These are phyloP conservation scores for Podospora pseudocomata DNA, from an alignment of 495 filamentous ascomycete species.

Conservation along the genomic window DNA sequence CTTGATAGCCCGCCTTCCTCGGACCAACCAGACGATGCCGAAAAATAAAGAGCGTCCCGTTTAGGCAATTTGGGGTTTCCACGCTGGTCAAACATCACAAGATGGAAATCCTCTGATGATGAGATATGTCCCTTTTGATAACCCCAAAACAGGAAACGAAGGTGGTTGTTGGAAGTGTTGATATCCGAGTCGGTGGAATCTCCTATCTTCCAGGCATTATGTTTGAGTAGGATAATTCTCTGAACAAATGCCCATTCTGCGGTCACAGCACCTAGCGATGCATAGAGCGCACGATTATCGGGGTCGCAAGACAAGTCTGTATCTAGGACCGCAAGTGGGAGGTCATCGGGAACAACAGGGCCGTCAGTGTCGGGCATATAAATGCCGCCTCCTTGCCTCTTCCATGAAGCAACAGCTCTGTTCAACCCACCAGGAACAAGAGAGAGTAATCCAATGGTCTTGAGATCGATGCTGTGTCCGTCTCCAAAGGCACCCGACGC, in stretches of 20 bases:
- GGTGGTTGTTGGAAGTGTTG: neutral
- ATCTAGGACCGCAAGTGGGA: neutral
- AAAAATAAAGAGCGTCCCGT: neutral
- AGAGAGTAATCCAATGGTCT: neutral
- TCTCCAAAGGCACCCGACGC: neutral
- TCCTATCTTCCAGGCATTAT: too few species aligned
- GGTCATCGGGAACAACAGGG: neutral
- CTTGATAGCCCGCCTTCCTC: neutral
- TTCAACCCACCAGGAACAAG: neutral
- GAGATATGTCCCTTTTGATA: neutral
- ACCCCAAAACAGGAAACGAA: neutral
- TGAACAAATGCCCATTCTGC: neutral
- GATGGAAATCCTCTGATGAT: neutral
- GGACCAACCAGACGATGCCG: neutral
- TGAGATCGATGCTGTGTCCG: neutral
- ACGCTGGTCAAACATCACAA: neutral
- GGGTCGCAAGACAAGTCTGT: neutral
- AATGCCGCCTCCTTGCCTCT: neutral
- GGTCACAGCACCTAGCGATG: neutral
- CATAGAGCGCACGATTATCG: neutral
- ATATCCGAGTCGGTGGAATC: neutral
- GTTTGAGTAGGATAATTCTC: too few species aligned
- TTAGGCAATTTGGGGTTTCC: neutral
- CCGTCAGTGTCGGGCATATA: neutral
- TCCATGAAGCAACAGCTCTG: neutral